Evolutionary conservation across 2,329 filamentous ascomycete species (phyloP).

Genomic region (Fusarium chlamydosporum): DNA sequence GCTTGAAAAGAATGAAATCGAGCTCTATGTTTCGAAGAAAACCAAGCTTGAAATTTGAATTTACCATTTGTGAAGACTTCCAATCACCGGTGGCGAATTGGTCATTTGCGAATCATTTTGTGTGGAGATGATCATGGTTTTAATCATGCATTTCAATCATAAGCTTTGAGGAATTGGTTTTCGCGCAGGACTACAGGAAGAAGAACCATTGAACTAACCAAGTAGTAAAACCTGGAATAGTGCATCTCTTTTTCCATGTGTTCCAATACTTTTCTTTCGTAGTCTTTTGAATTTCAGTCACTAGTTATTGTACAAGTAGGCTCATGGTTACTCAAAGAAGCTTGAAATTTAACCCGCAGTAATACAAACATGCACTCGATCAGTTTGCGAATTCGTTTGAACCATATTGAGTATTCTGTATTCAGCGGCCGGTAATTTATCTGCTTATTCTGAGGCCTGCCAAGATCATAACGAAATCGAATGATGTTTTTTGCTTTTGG

Average conservation of each 20-base stretch:
- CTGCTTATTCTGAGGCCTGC: neutral
- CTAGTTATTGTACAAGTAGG: too few relatives aligned
- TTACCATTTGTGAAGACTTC: too few relatives aligned
- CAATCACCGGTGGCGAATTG: neutral
- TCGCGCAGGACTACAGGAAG: too few relatives aligned
- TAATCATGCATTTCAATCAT: slow-evolving; percentile 1
- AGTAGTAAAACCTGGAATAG: too few relatives aligned
- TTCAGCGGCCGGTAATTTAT: neutral
- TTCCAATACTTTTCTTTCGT: neutral
- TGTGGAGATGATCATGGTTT: slow-evolving; percentile 9
- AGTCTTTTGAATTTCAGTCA: neutral
- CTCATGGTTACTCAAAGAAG: neutral
- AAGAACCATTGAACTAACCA: too few relatives aligned
- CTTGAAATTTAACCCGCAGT: neutral
- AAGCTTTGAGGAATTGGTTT: too few relatives aligned
- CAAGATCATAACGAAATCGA: slow-evolving; percentile 4
- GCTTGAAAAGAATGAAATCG: neutral
- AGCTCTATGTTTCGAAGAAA: neutral
- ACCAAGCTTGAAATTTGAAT: too few relatives aligned
- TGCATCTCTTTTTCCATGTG: too few relatives aligned
- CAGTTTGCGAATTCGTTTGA: too few relatives aligned
- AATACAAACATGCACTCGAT: too few relatives aligned
- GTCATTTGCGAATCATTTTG: neutral
- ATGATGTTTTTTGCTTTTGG: slow-evolving; percentile 41
- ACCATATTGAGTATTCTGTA: neutral